Evolutionary conservation across 2,329 filamentous ascomycete species (phyloP), one percentile per base, ranked within the genome.

Genomic region (Tolypocladium pustulatum): DNA sequence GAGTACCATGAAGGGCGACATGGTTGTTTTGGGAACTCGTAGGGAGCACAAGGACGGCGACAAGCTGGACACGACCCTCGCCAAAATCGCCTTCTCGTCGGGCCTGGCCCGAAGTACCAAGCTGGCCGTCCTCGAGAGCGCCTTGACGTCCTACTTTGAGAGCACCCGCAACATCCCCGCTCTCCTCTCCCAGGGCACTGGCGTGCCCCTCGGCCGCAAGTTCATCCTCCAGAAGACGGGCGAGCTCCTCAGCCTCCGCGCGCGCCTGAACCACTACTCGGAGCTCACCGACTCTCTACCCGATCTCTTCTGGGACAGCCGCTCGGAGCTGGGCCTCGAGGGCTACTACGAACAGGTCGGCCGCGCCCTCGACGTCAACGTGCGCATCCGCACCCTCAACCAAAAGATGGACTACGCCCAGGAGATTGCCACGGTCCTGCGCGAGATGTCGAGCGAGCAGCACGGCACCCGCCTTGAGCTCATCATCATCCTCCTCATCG

Each of bases 331-430:
- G 2, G 90, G 91, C 0, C 80, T 99, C 2, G 94, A 97, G 72
- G 89, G 88, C 36, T 97, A 97, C 75, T 99, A 97, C 72, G 92
- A 96, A 65, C 89, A 94, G 72, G 91, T 97, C 46, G 92, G 93
- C 46, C 85, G 87, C 58, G 91, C 91, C 0, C 81, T 99, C 40
- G 94, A 97, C 72, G 92, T 97, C 30, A 89, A 90, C 38, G 90
- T 94, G 32, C 83, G 94, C 56, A 97, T 97, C 75, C 90, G 89
- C 67, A 86, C 90, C 22, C 75, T 97, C 65, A 99, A 99, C 71
- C 90, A 96, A 75, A 96, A 96, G 76, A 95, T 99, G 84, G 93
- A 96, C 68, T 97, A 99, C 71, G 94, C 93, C 1, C 90, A 94
- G 68, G 93, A 97, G 72, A 97, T 97, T 71, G 91, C 94, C 8